phyloP scores from a whole-genome alignment of 768 basidiomycete species.

The Auricularia sp. region DNA sequence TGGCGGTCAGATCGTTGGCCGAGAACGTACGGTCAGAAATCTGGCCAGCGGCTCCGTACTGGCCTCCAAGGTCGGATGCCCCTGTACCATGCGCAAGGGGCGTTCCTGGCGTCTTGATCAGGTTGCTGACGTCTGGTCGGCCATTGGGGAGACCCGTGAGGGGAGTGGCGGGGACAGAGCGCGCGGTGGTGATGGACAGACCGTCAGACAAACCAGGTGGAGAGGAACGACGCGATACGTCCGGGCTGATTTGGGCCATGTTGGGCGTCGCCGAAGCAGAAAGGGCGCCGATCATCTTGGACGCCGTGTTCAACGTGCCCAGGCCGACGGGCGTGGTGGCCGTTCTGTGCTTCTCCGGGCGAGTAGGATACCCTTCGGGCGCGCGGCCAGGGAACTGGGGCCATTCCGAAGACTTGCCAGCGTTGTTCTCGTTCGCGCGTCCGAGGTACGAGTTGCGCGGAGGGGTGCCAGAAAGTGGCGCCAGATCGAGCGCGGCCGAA shows the following conservation, averaged over 20 bases:
- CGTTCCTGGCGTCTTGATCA: slow-evolving; percentile 58
- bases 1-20: slow-evolving; percentile 53
- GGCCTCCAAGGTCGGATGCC: slow-evolving; percentile 26
- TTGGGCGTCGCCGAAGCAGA: slow-evolving; percentile 59
- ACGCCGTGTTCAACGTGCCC: slow-evolving; percentile 8
- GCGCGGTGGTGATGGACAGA: slow-evolving; percentile 36
- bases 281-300: slow-evolving; percentile 34
- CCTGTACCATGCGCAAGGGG: slow-evolving; percentile 34
- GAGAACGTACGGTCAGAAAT: slow-evolving; percentile 41
- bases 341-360: slow-evolving; percentile 49
- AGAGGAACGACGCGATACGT: slow-evolving; percentile 51
- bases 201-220: slow-evolving; percentile 57
- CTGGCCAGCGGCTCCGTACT: slow-evolving; percentile 25
- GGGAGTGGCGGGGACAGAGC: slow-evolving; percentile 79
- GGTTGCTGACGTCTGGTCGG: slow-evolving; percentile 26
- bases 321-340: slow-evolving; percentile 67
- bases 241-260: slow-evolving; percentile 51
- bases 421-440: slow-evolving; percentile 38
- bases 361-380: slow-evolving; percentile 45
- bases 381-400: slow-evolving; percentile 68
- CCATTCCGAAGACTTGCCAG: slow-evolving; percentile 84
- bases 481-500: slow-evolving; percentile 87
- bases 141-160: slow-evolving; percentile 37
- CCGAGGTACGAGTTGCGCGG: slow-evolving; percentile 48
- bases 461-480: slow-evolving; percentile 76